Conservation (phyloP, 2,329 filamentous ascomycete species). For the Chaetomium strumarium region DNA sequence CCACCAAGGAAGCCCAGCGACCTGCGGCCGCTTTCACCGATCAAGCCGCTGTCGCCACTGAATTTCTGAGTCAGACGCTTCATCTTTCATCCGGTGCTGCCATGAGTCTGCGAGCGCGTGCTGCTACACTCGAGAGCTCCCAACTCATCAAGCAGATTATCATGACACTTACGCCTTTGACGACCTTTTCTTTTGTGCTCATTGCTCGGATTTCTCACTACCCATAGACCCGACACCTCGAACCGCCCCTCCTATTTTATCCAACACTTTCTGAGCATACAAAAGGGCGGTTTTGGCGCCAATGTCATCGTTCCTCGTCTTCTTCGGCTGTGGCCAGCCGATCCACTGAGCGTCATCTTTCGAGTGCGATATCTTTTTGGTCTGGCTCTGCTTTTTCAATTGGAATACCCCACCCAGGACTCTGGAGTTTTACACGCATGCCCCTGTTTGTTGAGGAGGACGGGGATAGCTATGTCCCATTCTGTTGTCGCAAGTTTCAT, state of each 20-base stretch:
- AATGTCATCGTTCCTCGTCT: neutral
- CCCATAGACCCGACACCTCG: neutral
- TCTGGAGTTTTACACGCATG: neutral
- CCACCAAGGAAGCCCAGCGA: constrained; percentile 36
- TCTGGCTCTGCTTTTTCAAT: constrained; percentile 11
- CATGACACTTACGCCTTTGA: neutral
- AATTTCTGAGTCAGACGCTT: constrained; percentile 39
- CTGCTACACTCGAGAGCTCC: neutral
- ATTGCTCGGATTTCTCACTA: neutral
- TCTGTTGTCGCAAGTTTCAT: neutral
- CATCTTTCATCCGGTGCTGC: neutral
- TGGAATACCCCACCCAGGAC: constrained; percentile 16
- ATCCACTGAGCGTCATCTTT: constrained; percentile 1
- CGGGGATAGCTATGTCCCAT: neutral
- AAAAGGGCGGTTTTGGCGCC: neutral
- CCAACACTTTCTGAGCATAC: neutral
- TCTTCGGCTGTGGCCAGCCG: neutral
- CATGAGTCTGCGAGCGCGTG: neutral
- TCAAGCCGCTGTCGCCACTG: constrained; percentile 59
- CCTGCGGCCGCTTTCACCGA: constrained; percentile 55
- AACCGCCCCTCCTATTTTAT: neutral
- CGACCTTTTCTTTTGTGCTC: neutral
- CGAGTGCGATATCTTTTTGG: constrained; percentile 6
- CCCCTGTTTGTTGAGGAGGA: neutral
- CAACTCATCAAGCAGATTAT: neutral